Percentiles rank a stretch among this genome's conserved stretches.
Evolutionary conservation across 345 rosid species (phyloP).

Genomic region (Eucalyptus polybractea): DNA sequence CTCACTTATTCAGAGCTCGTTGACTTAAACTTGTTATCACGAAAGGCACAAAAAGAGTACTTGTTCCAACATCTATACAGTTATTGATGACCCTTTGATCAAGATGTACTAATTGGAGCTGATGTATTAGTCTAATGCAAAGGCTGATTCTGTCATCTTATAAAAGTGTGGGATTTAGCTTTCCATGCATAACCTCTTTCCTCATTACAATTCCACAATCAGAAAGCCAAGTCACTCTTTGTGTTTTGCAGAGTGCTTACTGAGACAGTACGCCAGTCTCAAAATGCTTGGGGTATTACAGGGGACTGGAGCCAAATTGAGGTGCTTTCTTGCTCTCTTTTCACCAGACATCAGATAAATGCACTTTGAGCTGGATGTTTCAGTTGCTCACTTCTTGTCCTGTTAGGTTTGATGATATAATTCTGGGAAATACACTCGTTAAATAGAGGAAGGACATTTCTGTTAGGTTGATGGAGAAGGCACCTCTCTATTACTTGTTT

Average conservation of each 20-base stretch:
- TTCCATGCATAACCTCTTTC: not conserved
- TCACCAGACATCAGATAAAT: not conserved
- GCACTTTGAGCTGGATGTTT: not conserved
- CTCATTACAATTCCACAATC: not conserved
- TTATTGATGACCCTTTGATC: not conserved
- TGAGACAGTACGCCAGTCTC: slow-evolving; percentile 75
- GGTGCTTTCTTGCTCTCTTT: slow-evolving; percentile 21
- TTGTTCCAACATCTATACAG: not conserved
- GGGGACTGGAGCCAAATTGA: slow-evolving; percentile 76
- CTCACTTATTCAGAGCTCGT: not conserved
- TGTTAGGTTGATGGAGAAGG: not conserved
- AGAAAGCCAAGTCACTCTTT: not conserved
- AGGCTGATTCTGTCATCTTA: not conserved
- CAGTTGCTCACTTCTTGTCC: not conserved
- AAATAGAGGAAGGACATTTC: not conserved
- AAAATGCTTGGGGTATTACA: slow-evolving; percentile 46
- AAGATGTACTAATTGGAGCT: not conserved
- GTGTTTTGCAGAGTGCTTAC: slow-evolving; percentile 52
- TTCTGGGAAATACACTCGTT: not conserved
- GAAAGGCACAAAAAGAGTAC: not conserved
- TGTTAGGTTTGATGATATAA: not conserved
- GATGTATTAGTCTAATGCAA: not conserved
- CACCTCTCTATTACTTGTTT: not conserved
- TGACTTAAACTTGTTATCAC: not conserved
- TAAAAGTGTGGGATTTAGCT: not conserved